A percentile compares a stretch with the other conserved stretches of the same genome.
Conservation (phyloP, 805 yeast species). For the Barnettozyma salicaria region DNA sequence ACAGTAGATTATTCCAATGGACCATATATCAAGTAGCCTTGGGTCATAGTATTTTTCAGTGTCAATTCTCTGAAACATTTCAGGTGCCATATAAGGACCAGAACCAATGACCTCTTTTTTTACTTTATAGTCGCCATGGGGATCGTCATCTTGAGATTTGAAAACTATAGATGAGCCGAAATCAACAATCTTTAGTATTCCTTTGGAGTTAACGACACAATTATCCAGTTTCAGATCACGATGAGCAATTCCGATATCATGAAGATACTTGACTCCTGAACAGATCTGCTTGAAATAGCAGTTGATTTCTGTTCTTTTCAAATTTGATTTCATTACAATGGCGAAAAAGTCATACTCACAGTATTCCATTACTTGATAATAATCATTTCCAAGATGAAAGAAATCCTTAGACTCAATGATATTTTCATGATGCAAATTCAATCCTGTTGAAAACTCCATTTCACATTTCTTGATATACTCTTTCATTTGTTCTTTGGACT, state of each 20-base stretch:
- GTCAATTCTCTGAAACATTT: constrained; percentile 48
- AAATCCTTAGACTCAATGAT: constrained; percentile 67
- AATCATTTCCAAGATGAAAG: constrained; percentile 46
- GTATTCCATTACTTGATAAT: constrained; percentile 80
- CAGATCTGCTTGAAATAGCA: constrained; percentile 74
- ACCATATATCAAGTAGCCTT: constrained; percentile 77
- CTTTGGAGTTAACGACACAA: constrained; percentile 70
- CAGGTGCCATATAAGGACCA: constrained; percentile 85
- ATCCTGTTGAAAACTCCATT: constrained; percentile 84
- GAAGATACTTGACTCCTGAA: constrained; percentile 68
- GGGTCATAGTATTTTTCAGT: constrained; percentile 49
- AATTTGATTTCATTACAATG: constrained; percentile 79
- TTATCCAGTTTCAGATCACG: constrained; percentile 79
- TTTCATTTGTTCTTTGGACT: constrained; percentile 61
- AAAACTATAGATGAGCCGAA: constrained; percentile 83
- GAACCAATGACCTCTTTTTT: constrained; percentile 55
- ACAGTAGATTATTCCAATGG: constrained; percentile 76
- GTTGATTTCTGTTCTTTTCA: constrained; percentile 76
- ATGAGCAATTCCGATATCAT: constrained; percentile 75
- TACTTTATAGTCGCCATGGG: constrained; percentile 43
- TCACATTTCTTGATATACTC: constrained; percentile 84
- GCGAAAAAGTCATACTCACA: constrained; percentile 82
- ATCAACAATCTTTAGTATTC: constrained; percentile 73
- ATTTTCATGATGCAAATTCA: constrained; percentile 76
- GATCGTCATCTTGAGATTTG: constrained; percentile 57